Evolutionary conservation across 495 filamentous ascomycete species (phyloP).

Genomic region (Talaromyces wortmannii): DNA sequence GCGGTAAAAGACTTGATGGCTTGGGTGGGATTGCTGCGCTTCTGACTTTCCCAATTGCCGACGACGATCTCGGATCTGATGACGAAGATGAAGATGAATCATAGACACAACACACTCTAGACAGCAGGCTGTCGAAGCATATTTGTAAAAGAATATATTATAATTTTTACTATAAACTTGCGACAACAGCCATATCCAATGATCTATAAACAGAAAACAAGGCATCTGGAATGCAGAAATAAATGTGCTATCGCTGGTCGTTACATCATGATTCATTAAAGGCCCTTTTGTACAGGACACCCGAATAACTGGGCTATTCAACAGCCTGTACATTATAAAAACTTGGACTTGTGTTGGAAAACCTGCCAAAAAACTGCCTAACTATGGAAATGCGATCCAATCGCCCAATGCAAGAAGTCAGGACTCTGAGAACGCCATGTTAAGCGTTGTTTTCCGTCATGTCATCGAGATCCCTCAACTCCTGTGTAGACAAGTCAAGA

Average conservation of each 20-base stretch:
- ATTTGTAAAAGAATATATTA: conserved; percentile 1
- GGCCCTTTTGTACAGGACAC: too few relatives aligned
- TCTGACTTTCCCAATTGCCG: conserved; percentile 77
- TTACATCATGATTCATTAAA: too few relatives aligned
- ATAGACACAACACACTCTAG: not conserved
- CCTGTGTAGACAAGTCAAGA: conserved; percentile 1
- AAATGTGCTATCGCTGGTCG: not conserved
- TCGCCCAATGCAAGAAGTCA: too few relatives aligned
- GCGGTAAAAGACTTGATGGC: conserved; percentile 77
- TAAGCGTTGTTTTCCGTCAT: not conserved
- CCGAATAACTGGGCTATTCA: too few relatives aligned
- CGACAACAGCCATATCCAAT: too few relatives aligned
- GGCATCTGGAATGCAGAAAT: too few relatives aligned
- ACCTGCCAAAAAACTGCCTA: not conserved
- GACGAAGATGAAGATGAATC: conserved; percentile 12
- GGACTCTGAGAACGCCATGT: not conserved
- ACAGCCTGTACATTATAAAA: too few relatives aligned
- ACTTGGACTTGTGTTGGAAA: not conserved
- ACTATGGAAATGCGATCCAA: not conserved
- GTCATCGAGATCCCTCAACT: conserved; percentile 1
- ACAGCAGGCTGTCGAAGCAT: not conserved
- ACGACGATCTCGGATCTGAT: conserved; percentile 42
- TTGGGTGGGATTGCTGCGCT: conserved; percentile 87
- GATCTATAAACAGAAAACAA: too few relatives aligned
- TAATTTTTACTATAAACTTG: not conserved